Evolutionary conservation across 2,329 filamentous ascomycete genomes (phyloP), one percentile per base, ranked within the genome.

Genomic region (Thermomyces lanuginosus): DNA sequence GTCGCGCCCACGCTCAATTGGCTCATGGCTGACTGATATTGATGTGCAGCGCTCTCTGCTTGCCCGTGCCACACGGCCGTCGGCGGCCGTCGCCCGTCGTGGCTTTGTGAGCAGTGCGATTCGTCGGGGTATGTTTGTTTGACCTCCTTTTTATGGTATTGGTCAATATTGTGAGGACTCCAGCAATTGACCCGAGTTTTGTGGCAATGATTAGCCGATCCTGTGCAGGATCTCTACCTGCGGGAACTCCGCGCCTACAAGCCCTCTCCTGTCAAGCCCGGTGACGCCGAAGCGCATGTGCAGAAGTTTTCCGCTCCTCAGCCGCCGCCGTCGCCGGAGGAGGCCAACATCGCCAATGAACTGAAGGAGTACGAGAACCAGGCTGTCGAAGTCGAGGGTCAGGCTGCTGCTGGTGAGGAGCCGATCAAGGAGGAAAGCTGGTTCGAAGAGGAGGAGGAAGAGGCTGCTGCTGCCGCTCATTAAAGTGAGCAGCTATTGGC

Each of bases 161-260:
- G 12, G n/a, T 12, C 16, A 10, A 11, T 24, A 10, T 2, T 24
- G 21, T 22, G 26, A 14, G 5, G 6, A 24, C 1, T 14, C 22
- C n/a, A 18, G 12, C 14, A 21, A 10, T 33, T 27, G 27, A 32
- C 31, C 21, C 13, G 16, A 24, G 9, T 13, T 15, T 26, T 23
- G 21, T 22, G 26, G 17, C 19, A 13, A 26, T 19, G 13, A 16
- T 19, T 52, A 95, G 89, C 81, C 72, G 89, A 98, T 60, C 73
- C 92, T 49, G 81, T 98, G 46, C 89, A 95, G 63, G 86, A 95
- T 56, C 72, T 98, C 52, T 98, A 98, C 69, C 74, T 98, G 45
- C 78, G 76, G 58, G 84, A 95, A 63, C 74, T 98, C 53, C 89
- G 86, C 64, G 72, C 73, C 60, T 95, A 92, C 77, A 95, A 95